phyloP scores from a whole-genome alignment of 805 yeast genomes.

The Metschnikowia arizonensis region DNA sequence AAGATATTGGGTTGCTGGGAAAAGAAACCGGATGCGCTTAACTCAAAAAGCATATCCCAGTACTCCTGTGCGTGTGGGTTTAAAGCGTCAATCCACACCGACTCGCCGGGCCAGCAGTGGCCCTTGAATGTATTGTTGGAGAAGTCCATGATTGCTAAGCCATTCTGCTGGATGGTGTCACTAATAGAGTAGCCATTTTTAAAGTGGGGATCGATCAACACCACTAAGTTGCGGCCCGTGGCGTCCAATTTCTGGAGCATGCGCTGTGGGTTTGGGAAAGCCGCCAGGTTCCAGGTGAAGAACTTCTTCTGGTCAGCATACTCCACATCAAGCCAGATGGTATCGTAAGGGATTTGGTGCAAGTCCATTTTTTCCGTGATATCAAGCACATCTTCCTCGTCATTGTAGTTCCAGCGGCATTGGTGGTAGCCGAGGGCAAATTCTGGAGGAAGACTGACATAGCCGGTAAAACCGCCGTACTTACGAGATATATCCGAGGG shows the following conservation, averaged over 20 bases:
- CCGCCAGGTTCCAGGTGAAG: conserved; percentile 80
- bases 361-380: conserved; percentile 69
- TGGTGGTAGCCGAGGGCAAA: conserved; percentile 91
- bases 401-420: conserved; percentile 96
- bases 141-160: conserved; percentile 45
- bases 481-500: conserved; percentile 53
- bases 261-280: conserved; percentile 68
- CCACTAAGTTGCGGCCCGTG: conserved; percentile 76
- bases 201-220: conserved; percentile 89
- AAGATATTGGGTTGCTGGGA: conserved; percentile 61
- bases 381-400: conserved; percentile 76
- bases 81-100: conserved; percentile 87
- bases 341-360: conserved; percentile 76
- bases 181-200: conserved; percentile 68
- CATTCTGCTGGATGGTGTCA: conserved; percentile 40
- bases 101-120: conserved; percentile 98
- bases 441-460: conserved; percentile 64
- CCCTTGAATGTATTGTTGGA: conserved; percentile 60
- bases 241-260: conserved; percentile 63
- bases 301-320: conserved; percentile 83
- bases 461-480: conserved; percentile 73
- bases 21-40: conserved; percentile 31
- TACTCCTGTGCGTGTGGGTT: conserved; percentile 54
- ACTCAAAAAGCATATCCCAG: conserved; percentile 56
- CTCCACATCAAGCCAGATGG: conserved; percentile 93